These are phyloP conservation scores for Myxozyma nipponensis DNA, from an alignment of 805 yeast genomes.

Conservation along the genomic window DNA sequence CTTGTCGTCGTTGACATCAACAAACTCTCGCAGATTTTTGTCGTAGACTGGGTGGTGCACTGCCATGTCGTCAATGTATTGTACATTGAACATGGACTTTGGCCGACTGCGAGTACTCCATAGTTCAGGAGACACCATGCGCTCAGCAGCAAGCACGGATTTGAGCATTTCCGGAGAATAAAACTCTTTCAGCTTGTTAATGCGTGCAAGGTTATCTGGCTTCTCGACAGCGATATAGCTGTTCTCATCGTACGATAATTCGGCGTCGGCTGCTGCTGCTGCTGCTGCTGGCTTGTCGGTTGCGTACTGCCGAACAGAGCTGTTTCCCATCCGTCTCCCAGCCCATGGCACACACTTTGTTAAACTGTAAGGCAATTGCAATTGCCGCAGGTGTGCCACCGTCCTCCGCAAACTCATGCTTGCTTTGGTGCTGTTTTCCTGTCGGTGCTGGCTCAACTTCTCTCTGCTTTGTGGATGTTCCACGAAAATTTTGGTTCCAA, in stretches of 20 bases:
- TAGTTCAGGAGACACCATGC: constrained; percentile 62
- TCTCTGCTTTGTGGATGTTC: no score
- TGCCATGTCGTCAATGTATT: constrained; percentile 65
- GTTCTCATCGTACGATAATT: background rate
- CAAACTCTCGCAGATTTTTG: constrained; percentile 46
- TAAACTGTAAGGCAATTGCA: no score
- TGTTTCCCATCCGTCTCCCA: no score
- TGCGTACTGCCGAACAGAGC: no score
- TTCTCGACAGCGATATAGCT: background rate
- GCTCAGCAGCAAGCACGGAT: constrained; percentile 77
- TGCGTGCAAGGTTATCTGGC: constrained; percentile 1
- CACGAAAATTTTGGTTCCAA: no score
- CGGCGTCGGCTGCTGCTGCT: background rate
- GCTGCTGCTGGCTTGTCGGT: no score
- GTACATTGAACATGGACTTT: constrained; percentile 61
- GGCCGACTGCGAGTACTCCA: constrained; percentile 46
- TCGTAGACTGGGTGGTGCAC: constrained; percentile 76
- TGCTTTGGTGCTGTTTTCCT: no score
- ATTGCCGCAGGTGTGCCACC: no score
- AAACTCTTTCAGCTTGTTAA: constrained; percentile 54
- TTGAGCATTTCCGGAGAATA: constrained; percentile 79
- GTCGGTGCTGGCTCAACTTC: no score
- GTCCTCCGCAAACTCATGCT: no score
- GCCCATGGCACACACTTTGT: no score
- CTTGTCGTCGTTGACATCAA: constrained; percentile 47